These are phyloP conservation scores for Cucurbita pepo DNA, from an alignment of 306 rosid genomes.

Conservation along the genomic window DNA sequence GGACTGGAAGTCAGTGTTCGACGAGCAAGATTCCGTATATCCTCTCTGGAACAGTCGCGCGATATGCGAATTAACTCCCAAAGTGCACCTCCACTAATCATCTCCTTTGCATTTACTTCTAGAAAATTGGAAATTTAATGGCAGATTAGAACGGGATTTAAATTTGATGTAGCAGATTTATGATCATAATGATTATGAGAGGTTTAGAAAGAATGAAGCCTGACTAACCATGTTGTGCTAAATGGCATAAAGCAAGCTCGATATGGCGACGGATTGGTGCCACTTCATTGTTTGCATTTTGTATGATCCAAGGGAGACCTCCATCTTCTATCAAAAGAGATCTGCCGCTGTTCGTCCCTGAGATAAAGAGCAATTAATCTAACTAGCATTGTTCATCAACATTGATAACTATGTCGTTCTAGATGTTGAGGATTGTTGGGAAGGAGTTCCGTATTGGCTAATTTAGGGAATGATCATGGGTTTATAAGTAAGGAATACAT, in stretches of 20 bases:
- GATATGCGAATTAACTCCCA: constrained; percentile 97
- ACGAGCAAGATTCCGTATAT: constrained; percentile 79
- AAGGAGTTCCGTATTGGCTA: too few species aligned
- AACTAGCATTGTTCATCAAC: not conserved
- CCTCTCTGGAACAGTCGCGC: constrained; percentile 88
- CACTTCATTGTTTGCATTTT: constrained; percentile 74
- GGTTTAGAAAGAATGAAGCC: not conserved
- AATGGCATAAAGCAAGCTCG: constrained; percentile 94
- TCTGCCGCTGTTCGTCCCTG: constrained; percentile 58
- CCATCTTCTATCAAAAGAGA: constrained; percentile 91
- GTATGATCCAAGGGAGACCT: constrained; percentile 93
- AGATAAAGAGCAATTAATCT: not conserved
- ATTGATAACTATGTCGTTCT: not conserved
- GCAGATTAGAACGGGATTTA: not conserved
- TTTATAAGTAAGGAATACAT: too few species aligned
- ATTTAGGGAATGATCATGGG: too few species aligned
- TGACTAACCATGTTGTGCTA: constrained; percentile 84
- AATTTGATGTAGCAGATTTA: not conserved
- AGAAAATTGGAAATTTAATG: not conserved
- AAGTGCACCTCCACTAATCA: constrained; percentile 94
- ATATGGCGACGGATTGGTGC: constrained; percentile 97
- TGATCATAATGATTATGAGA: not conserved
- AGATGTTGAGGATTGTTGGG: too few species aligned
- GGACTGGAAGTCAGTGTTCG: constrained; percentile 54
- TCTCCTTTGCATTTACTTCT: constrained; percentile 90